phyloP scores from a whole-genome alignment of 345 rosid genomes.

The Streptanthus diversifolius region DNA sequence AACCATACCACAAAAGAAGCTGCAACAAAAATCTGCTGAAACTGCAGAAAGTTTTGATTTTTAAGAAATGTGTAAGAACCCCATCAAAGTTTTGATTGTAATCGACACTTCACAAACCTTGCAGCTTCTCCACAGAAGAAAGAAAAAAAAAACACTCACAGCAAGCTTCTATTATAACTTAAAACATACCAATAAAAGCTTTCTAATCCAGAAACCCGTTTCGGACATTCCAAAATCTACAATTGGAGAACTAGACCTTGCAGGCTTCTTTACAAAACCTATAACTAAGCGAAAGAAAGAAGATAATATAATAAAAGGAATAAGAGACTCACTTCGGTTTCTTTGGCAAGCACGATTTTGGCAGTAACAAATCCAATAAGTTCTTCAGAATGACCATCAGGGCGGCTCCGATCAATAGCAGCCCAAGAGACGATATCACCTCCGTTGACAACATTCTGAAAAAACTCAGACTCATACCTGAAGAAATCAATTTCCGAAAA shows the following conservation, averaged over 20 bases:
- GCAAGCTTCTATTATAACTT: neutral
- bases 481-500: conserved; percentile 23
- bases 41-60: neutral
- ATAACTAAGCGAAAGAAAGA: neutral
- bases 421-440: conserved; percentile 87
- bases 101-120: neutral
- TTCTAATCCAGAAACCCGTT: neutral
- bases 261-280: neutral
- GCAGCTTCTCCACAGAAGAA: neutral
- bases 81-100: neutral
- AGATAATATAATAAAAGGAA: neutral
- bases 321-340: conserved; percentile 71
- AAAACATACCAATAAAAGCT: neutral
- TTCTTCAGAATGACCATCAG: conserved; percentile 64
- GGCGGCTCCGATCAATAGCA: conserved; percentile 78
- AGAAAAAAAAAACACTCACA: neutral
- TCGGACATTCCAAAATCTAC: neutral
- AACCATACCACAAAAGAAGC: neutral
- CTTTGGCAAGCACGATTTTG: conserved; percentile 61
- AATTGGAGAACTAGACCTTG: neutral
- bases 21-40: neutral
- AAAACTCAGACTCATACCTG: conserved; percentile 94
- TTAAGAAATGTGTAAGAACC: neutral
- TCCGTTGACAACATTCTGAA: conserved; percentile 79
- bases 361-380: conserved; percentile 95